Evolutionary conservation across 176 grass and related monocot species (phyloP).

Genomic region (Leersia perrieri): DNA sequence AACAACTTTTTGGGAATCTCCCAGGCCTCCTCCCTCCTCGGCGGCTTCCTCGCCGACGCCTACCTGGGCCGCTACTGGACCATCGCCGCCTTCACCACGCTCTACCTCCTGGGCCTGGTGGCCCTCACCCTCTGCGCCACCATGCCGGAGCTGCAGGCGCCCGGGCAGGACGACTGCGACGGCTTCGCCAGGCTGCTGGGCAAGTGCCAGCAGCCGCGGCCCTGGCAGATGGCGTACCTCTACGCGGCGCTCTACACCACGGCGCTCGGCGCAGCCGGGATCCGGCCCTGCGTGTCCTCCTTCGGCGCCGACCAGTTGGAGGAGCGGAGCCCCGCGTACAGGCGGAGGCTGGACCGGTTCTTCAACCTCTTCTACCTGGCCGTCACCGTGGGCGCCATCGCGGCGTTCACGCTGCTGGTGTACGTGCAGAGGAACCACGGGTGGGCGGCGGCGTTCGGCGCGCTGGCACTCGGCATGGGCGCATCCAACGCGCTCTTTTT

Average conservation of each 20-base stretch:
- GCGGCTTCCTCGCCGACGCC: slow-evolving; percentile 93
- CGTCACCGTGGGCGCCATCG: slow-evolving; percentile 77
- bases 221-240: slow-evolving; percentile 86
- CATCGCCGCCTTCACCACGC: slow-evolving; percentile 75
- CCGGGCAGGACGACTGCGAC: slow-evolving; percentile 54
- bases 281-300: slow-evolving; percentile 84
- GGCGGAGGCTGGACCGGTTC: slow-evolving; percentile 64
- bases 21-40: slow-evolving; percentile 82
- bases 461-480: slow-evolving; percentile 81
- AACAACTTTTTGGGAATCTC: slow-evolving; percentile 97
- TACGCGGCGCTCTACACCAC: slow-evolving; percentile 71
- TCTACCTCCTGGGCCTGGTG: slow-evolving; percentile 80
- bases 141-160: slow-evolving; percentile 49
- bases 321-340: slow-evolving; percentile 54
- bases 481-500: slow-evolving; percentile 85
- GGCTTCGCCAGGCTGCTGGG: slow-evolving; percentile 67
- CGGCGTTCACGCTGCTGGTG: slow-evolving; percentile 76
- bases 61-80: slow-evolving; percentile 97
- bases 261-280: slow-evolving; percentile 71
- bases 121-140: slow-evolving; percentile 72
- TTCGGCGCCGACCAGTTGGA: slow-evolving; percentile 97
- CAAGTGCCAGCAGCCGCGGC: slow-evolving; percentile 38
- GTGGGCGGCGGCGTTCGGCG: slow-evolving; percentile 81
- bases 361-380: slow-evolving; percentile 96
- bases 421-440: slow-evolving; percentile 82